phyloP scores from a whole-genome alignment of 108 stramenopile species.

The Skeletonema grethae region DNA sequence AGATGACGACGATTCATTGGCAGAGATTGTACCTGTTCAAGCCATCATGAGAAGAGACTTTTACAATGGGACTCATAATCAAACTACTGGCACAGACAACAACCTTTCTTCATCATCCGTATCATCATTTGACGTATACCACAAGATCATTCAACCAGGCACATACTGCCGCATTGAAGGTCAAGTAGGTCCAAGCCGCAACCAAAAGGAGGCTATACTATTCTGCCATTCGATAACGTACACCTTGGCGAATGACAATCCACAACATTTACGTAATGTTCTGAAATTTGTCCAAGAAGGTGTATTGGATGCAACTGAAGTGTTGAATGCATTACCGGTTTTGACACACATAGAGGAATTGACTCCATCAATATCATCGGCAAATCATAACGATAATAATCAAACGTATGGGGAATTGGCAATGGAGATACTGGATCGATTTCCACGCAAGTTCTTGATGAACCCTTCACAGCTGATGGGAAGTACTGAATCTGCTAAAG shows the following conservation, averaged over 20 bases:
- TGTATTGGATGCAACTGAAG: constrained; percentile 20
- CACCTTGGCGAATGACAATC: constrained; percentile 34
- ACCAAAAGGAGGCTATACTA: constrained; percentile 24
- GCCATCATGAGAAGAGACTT: constrained; percentile 39
- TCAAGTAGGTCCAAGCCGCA: constrained; percentile 34
- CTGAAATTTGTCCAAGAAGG: constrained; percentile 28
- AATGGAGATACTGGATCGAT: constrained; percentile 21
- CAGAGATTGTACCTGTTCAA: constrained; percentile 24
- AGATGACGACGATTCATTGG: constrained; percentile 16
- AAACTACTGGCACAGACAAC: neutral
- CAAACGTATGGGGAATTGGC: constrained; percentile 23
- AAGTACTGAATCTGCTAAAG: constrained; percentile 21
- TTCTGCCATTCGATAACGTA: constrained; percentile 21
- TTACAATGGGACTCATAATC: constrained; percentile 9
- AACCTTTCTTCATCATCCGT: neutral
- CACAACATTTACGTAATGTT: constrained; percentile 45
- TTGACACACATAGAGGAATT: neutral
- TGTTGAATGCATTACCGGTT: constrained; percentile 24
- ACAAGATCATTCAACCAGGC: constrained; percentile 46
- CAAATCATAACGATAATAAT: neutral
- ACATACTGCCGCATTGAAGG: constrained; percentile 25
- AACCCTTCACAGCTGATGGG: constrained; percentile 41
- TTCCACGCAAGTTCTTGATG: constrained; percentile 27
- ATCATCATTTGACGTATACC: constrained; percentile 31
- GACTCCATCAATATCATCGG: neutral